A percentile compares a stretch with the other conserved stretches of the same genome.
Conservation (phyloP, 305 asterid genomes). For the Euphrasia arctica region DNA sequence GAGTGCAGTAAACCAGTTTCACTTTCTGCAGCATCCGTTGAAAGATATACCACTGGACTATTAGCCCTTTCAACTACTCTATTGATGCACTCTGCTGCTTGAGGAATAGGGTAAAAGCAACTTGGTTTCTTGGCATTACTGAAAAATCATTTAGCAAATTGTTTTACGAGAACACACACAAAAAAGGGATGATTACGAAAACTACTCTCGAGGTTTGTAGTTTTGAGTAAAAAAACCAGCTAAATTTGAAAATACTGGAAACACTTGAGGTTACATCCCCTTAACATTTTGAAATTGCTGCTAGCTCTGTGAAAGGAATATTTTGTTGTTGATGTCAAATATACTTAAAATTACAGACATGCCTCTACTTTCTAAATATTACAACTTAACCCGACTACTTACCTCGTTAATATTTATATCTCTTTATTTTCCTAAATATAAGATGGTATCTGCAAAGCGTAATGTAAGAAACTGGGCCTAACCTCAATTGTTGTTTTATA, state of each 20-base stretch:
- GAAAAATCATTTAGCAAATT: slow-evolving; percentile 22
- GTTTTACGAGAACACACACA: slow-evolving; percentile 5
- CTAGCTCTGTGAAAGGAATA: not conserved
- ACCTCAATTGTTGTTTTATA: not conserved
- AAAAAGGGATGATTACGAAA: not conserved
- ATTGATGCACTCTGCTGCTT: slow-evolving; percentile 94
- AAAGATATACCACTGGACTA: slow-evolving; percentile 78
- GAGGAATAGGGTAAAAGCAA: slow-evolving; percentile 97
- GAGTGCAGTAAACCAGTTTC: slow-evolving; percentile 91
- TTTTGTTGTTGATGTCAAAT: not conserved
- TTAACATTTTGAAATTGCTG: too few relatives aligned
- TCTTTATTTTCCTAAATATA: not conserved
- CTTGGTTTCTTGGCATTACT: slow-evolving; percentile 89
- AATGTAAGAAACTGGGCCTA: not conserved
- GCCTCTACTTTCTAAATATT: too few relatives aligned
- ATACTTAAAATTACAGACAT: too few relatives aligned
- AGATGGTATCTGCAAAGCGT: not conserved
- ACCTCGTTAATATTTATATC: not conserved
- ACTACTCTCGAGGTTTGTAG: not conserved
- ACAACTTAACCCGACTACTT: not conserved
- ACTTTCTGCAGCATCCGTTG: slow-evolving; percentile 96
- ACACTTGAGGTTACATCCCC: not conserved
- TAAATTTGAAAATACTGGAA: not conserved
- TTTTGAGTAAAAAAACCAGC: not conserved
- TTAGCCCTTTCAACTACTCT: slow-evolving; percentile 70